Base-by-base conservation (phyloP, 129 eudicot genomes). In the Flaveria ramosissima region DNA sequence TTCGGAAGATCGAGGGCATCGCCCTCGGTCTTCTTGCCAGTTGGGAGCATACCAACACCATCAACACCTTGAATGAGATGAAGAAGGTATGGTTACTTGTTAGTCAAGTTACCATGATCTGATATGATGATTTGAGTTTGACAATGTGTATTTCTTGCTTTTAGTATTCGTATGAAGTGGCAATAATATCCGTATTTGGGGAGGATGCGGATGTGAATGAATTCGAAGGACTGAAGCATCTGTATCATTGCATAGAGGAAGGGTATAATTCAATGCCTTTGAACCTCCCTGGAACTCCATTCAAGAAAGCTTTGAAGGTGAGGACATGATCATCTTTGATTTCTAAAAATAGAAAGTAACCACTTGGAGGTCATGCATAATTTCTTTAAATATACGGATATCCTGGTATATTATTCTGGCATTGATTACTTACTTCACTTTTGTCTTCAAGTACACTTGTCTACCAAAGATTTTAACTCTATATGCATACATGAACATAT, bases 251-350 rank as follows among this genome's bases (percentile, higher is more conserved):
- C 47, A 74, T 93, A 52, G 98, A 90, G 84, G 85, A 84, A 77
- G 98, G 98, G 16, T 93, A 90, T 86, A 93, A 93, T 74, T 93
- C 98, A 45, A 90, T 93, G 98, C 96, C 98, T 53, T 48, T 93
- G 72, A 63, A 88, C 85, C 74, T 93, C 42, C 97, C 93, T 6
- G 96, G 98, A 63, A 93, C 96, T 53, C 85, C 85, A 32, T 93
- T 84, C 69, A 67, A 84, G 75, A 88, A 82, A 77, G 87, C 98
- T 3, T 84, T 87, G 91, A 93, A 90, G 90, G 98, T 89, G 68
- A 76, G 20, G 56, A 36, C 45, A 48, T 42, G 27, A 68, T 41
- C n/a, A 68, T 21, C 20, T 69, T 0, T 57, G 43, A 23, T 19
- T 69, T 68, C 75, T 5, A 69, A 68, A 69, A 57, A 7, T 45